Conservation (phyloP, 2,329 filamentous ascomycete genomes). For the Monilinia aucupariae region DNA sequence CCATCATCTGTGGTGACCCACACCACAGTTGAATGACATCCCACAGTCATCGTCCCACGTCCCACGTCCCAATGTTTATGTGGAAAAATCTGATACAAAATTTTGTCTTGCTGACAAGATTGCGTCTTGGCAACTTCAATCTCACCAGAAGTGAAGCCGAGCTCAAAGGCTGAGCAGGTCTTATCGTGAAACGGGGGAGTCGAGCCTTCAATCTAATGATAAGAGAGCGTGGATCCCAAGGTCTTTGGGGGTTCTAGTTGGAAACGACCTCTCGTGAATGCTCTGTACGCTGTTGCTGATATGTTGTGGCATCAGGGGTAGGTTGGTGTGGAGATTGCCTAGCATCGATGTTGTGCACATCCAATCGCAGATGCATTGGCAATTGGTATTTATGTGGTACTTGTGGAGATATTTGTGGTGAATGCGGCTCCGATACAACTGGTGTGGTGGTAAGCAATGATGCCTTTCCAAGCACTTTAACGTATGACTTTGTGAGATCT, state of each 20-base stretch:
- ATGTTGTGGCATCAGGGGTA: not conserved
- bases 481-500: conserved; percentile 64
- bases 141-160: not conserved
- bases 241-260: not conserved
- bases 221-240: not conserved
- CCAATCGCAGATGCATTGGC: conserved; percentile 75
- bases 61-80: not conserved
- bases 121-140: not conserved
- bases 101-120: not conserved
- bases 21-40: not conserved
- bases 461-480: conserved; percentile 70
- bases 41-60: not conserved
- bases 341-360: conserved; percentile 61
- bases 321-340: conserved; percentile 70
- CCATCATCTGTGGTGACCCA: not conserved
- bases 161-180: not conserved
- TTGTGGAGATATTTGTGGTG: conserved; percentile 63
- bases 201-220: too few relatives aligned
- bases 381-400: conserved; percentile 79
- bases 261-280: not conserved
- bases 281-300: not conserved
- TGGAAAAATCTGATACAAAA: not conserved
- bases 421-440: conserved; percentile 57
- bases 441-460: conserved; percentile 51
- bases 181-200: too few relatives aligned